Evolutionary conservation across 2,329 filamentous ascomycete species (phyloP).

Genomic region (Fusarium subtropicale): DNA sequence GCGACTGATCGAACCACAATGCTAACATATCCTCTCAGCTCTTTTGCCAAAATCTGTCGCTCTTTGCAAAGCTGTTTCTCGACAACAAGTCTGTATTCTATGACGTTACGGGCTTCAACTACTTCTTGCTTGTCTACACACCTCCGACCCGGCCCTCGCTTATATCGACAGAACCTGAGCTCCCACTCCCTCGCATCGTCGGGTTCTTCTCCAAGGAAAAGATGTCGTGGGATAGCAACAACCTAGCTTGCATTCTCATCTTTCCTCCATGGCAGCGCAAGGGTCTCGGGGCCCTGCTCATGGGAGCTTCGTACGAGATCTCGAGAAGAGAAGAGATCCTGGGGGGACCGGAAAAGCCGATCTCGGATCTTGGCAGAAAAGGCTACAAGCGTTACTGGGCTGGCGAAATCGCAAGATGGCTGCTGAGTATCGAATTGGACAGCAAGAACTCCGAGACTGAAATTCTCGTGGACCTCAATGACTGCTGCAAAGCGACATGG

Average conservation of each 20-base stretch:
- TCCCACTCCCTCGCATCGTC: constrained; percentile 67
- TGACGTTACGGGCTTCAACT: constrained; percentile 93
- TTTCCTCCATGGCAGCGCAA: constrained; percentile 97
- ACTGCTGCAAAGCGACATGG: constrained; percentile 82
- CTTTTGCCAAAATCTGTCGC: constrained; percentile 93
- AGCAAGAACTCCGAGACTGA: constrained; percentile 48
- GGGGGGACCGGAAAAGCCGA: constrained; percentile 93
- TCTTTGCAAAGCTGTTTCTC: constrained; percentile 97
- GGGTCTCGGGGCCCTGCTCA: constrained; percentile 87
- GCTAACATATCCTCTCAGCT: constrained; percentile 60
- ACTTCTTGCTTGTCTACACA: constrained; percentile 88
- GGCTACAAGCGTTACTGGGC: constrained; percentile 91
- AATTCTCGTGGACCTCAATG: constrained; percentile 71
- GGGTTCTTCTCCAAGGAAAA: constrained; percentile 99
- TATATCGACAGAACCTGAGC: constrained; percentile 8
- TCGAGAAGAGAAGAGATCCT: constrained; percentile 84
- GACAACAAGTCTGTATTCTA: constrained; percentile 99
- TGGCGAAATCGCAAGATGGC: constrained; percentile 81
- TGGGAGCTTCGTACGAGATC: constrained; percentile 94
- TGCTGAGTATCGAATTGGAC: constrained; percentile 60
- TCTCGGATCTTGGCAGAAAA: constrained; percentile 84
- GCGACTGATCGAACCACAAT: background rate
- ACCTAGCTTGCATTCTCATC: constrained; percentile 93
- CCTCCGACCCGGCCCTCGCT: constrained; percentile 50
- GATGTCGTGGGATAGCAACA: constrained; percentile 98